Base-by-base conservation (phyloP, 352 stramenopile genomes). In the Globisporangium irregulare region DNA sequence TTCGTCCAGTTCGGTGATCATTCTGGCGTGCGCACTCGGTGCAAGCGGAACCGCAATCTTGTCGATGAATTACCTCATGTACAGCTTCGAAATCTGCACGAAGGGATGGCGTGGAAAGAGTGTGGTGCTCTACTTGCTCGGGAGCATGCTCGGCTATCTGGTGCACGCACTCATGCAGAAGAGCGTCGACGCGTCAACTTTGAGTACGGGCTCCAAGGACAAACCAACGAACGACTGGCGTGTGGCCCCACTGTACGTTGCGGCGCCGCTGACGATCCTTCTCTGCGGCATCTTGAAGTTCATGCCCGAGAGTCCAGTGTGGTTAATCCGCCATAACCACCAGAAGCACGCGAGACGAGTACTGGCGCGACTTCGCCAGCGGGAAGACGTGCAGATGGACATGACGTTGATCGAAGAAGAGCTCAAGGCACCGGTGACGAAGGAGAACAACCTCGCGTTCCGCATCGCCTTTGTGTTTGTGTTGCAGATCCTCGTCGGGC, bases 81-180 rank as follows among this genome's bases (percentile, higher is more conserved):
- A 88, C 72, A 94, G 86, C 64, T 94, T 79, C 48, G 88, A 96
- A 66, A 96, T 96, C 29, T 96, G 84, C 61, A 94, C 87, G 18
- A 91, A 91, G 66, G 88, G 87, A 27, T 94, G 87, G 86, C 86
- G 82, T n/a, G 87, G 88, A 53, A 96, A 96, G 74, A 89, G 84
- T 48, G 74, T 93, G 5, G 89, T 82, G 8, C 82, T 94, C 36
- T 96, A 94, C 68, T 68, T 93, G 32, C 77, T 96, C 46, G 88
- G 88, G 9, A 87, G 73, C 3, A 84, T 87, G 70, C 69, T 92
- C 22, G 88, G 88, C 14, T 91, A 82, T 73, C 72, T 93, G 27
- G 75, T 86, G 24, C 80, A 94, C 63, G 78, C 82, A 5, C 62
- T 83, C 18, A 57, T 95, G 58, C 79, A 90, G 70, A 69, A 72